phyloP scores from a whole-genome alignment of 2,329 filamentous ascomycete species.

The Talaromyces sp. region DNA sequence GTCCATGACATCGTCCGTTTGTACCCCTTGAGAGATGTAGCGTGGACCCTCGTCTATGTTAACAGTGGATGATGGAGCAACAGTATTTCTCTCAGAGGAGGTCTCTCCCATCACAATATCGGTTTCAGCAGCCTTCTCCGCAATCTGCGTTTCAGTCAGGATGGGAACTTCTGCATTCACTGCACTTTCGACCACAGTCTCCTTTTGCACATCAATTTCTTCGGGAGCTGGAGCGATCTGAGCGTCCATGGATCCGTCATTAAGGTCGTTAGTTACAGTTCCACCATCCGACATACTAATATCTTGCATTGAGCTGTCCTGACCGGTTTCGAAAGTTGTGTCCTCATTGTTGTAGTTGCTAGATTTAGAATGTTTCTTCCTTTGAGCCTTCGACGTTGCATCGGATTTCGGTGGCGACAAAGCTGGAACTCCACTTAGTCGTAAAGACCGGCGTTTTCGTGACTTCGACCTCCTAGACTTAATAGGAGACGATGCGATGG shows the following conservation, averaged over 20 bases:
- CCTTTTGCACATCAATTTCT: background rate
- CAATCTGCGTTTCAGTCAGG: background rate
- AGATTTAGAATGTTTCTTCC: background rate
- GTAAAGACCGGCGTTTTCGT: conserved; percentile 14
- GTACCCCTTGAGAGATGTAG: conserved; percentile 17
- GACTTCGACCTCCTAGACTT: background rate
- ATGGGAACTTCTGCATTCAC: background rate
- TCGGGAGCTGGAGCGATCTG: background rate
- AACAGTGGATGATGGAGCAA: background rate
- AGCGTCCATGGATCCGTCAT: background rate
- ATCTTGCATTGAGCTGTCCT: background rate
- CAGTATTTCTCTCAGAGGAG: background rate
- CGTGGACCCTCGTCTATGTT: background rate
- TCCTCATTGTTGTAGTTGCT: background rate
- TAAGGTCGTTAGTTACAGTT: background rate
- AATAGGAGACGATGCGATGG: conserved; percentile 4
- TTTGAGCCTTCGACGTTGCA: background rate
- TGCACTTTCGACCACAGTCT: background rate
- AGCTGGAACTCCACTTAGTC: conserved; percentile 14
- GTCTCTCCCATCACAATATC: background rate
- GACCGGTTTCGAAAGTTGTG: background rate
- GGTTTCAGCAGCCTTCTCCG: background rate
- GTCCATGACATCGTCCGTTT: conserved; percentile 12
- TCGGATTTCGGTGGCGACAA: background rate
- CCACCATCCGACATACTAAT: background rate